Conservation (phyloP, 2,329 filamentous ascomycete species). For the Chalaropsis ovoidea region DNA sequence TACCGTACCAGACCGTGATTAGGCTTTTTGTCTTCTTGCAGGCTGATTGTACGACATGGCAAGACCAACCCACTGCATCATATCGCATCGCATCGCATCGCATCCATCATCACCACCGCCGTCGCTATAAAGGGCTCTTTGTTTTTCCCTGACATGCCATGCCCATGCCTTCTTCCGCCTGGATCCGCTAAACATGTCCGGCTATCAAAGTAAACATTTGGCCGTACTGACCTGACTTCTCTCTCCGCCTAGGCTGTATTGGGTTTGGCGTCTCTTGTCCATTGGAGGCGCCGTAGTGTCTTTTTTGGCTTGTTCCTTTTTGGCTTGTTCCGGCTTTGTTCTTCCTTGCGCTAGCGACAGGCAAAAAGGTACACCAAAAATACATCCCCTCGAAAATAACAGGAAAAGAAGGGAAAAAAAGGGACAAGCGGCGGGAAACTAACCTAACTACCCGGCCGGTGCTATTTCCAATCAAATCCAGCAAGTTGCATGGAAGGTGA, state of each 20-base stretch:
- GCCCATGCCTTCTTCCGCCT: not conserved
- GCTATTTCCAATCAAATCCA: no score
- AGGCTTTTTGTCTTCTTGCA: not conserved
- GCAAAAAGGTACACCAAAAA: slow-evolving; percentile 14
- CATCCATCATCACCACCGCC: not conserved
- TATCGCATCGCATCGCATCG: not conserved
- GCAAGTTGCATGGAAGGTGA: no score
- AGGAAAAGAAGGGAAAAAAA: not conserved
- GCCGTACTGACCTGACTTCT: not conserved
- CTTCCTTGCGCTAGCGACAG: not conserved
- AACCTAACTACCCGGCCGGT: slow-evolving; percentile 5
- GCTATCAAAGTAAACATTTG: not conserved
- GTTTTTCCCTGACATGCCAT: not conserved
- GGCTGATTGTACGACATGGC: not conserved
- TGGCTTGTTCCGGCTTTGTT: slow-evolving; percentile 13
- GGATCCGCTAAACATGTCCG: not conserved
- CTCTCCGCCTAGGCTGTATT: not conserved
- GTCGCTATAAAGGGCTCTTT: not conserved
- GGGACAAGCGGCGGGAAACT: no score
- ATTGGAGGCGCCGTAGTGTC: slow-evolving; percentile 5
- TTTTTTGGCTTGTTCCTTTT: not conserved
- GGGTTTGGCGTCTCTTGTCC: not conserved
- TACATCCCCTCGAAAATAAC: not conserved
- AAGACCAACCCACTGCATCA: no score
- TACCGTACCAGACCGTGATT: no score